Base-by-base conservation (phyloP, 495 filamentous ascomycete species). In the Aspergillus homomorphus region DNA sequence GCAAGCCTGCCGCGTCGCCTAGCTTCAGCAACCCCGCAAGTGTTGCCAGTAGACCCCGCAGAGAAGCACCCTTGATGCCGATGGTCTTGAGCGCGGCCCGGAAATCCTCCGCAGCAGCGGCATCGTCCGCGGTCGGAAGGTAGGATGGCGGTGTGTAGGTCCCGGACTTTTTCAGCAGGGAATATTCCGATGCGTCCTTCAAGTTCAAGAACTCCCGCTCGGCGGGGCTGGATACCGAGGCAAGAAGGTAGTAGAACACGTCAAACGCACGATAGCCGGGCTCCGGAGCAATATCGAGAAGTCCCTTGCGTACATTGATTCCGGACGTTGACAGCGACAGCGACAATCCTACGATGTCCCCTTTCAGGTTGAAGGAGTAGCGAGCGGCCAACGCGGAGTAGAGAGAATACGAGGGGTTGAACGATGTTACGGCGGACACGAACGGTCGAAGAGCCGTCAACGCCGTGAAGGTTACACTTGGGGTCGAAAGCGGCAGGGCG, bases 231-330 rank as follows among this genome's bases (percentile, higher is more conserved):
- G 94, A 95, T 15, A 90, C 87, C 24, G 89, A 90, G 0, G 92
- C 95, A 21, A 96, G 79, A 3, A 98, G 84, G 62, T 97, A 98
- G 74, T 98, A 98, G 71, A 98, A 98, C 24, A 92, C 95, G 67
- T 98, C 92, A 64, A 98, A 98, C n/a, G 93, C 94, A 57, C 94
- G 86, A 67, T 89, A 91, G 20, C 95, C 94, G 7, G 84, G 57
- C 67, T 96, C 85, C 0, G 84, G 70, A 0, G 94, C 90, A 23
- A 98, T 82, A 41, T 91, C 84, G 24, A 98, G 79, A 21, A 98
- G 78, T 21, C 94, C 94, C 57, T 85, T 84, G 12, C 78, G 71
- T 8, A 92, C 92, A 69, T 98, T 90, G 59, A 98, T 88, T 20
- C 94, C 94, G 22, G 91, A 89, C 15, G 89, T 87, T 0, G 93